Base-by-base conservation (phyloP, 306 rosid species). In the Rubus parviflorus region DNA sequence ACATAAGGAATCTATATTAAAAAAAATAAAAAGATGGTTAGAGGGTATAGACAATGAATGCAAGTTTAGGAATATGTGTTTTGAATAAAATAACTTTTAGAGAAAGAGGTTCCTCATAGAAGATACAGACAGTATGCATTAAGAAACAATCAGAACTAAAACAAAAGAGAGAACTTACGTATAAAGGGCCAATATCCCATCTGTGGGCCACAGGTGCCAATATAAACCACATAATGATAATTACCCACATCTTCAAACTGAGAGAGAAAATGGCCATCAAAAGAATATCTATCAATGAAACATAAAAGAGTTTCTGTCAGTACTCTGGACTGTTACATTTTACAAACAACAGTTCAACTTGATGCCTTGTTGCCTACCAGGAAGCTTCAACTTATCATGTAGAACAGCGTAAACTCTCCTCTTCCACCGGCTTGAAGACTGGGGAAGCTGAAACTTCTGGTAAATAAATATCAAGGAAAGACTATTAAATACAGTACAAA, bases 391-490 rank as follows among this genome's bases (percentile, higher is more conserved):
- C 70, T 89, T 92, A 73, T 95, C 95, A 60, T 85, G 97, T 48
- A 95, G 89, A 82, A 95, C 86, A 76, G 85, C 72, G 83, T 92
- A 87, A 65, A 95, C 77, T 83, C 73, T 88, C 83, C 83, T 95
- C 87, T 95, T 92, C 97, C 97, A 92, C 85, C 41, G 16, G 84
- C 91, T 90, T 78, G 98, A 88, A 30, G 98, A 84, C 23, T 72
- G 90, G 10, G 98, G 98, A 81, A 95, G 97, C 83, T 73, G 90
- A 87, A 92, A 95, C 85, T 90, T 92, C 98, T 92, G 86, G 70
- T 68, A 80, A 72, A 46, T 61, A 79, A 56, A 76, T 62, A 85
- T n/a, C 58, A 70, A 75, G 38, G 52, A 30, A 78, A 86, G 58
- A 81, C 76, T 19, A 57, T 51, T 13, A 66, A 48, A 42, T 13